These are phyloP conservation scores for Exophiala sp. DNA, from an alignment of 2,329 filamentous ascomycete species.

Conservation along the genomic window DNA sequence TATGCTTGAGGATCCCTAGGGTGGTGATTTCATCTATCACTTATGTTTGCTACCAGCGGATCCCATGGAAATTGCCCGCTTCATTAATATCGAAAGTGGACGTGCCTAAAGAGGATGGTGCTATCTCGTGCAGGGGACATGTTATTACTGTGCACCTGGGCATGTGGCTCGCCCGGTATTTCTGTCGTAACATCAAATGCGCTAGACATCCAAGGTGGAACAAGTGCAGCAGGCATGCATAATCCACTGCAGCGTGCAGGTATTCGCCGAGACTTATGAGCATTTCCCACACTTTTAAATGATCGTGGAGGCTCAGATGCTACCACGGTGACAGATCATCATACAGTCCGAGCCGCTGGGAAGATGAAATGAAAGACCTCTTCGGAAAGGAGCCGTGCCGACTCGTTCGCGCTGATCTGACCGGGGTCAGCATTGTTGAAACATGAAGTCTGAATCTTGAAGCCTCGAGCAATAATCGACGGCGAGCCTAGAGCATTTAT, in stretches of 20 bases:
- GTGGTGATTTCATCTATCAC: background rate
- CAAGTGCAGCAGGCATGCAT: constrained; percentile 15
- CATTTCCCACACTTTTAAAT: background rate
- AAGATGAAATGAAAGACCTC: background rate
- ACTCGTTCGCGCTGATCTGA: background rate
- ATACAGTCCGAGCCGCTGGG: background rate
- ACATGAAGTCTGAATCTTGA: background rate
- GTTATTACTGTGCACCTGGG: constrained; percentile 1
- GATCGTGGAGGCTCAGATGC: too few species aligned
- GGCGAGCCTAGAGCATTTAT: background rate
- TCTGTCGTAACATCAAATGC: constrained; percentile 11
- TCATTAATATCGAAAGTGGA: constrained; percentile 21
- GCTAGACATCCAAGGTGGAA: constrained; percentile 21
- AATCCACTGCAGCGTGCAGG: constrained; percentile 5
- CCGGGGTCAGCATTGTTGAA: background rate
- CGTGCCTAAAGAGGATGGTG: constrained; percentile 5
- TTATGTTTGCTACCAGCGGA: constrained; percentile 9
- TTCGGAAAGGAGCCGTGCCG: too few species aligned
- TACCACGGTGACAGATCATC: background rate
- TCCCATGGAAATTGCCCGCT: constrained; percentile 23
- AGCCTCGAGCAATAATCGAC: background rate
- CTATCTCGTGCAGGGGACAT: constrained; percentile 12
- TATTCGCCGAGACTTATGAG: background rate
- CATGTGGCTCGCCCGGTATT: background rate
- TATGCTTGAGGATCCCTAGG: too few species aligned